These are phyloP conservation scores for Pythium scleroteichum DNA, from an alignment of 352 stramenopile species.

Conservation along the genomic window DNA sequence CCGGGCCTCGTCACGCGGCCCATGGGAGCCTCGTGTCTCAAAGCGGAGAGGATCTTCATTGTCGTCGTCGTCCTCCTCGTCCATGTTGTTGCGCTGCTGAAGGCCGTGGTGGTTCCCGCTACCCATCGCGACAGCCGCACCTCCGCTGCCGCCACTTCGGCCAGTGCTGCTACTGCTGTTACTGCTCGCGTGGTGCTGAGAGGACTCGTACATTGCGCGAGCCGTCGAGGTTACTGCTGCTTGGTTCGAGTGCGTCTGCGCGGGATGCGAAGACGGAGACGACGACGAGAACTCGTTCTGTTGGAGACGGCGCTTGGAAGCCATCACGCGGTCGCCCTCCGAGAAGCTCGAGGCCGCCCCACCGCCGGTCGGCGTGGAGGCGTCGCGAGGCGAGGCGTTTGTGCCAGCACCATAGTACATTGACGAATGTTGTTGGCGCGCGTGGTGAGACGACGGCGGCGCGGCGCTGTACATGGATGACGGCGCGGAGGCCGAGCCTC, in stretches of 20 bases:
- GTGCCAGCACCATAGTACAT: constrained; percentile 5
- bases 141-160: constrained; percentile 8
- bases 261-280: neutral
- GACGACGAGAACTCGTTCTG: constrained; percentile 3
- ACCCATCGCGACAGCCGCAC: neutral
- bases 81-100: neutral
- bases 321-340: constrained; percentile 8
- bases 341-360: neutral
- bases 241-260: neutral
- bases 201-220: constrained; percentile 16
- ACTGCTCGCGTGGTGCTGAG: constrained; percentile 22
- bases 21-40: constrained; percentile 44
- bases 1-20: constrained; percentile 53
- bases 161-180: constrained; percentile 25
- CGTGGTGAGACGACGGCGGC: too few relatives aligned
- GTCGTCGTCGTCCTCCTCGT: constrained; percentile 15
- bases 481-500: neutral
- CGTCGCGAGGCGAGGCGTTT: constrained; percentile 1
- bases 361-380: neutral
- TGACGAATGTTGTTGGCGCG: constrained; percentile 8
- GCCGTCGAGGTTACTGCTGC: neutral
- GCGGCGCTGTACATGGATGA: neutral
- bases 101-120: neutral
- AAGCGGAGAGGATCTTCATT: constrained; percentile 26
- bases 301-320: constrained; percentile 21